Evolutionary conservation across 768 basidiomycete genomes (phyloP).

Genomic region (Rhodotorula kratochvilovae): DNA sequence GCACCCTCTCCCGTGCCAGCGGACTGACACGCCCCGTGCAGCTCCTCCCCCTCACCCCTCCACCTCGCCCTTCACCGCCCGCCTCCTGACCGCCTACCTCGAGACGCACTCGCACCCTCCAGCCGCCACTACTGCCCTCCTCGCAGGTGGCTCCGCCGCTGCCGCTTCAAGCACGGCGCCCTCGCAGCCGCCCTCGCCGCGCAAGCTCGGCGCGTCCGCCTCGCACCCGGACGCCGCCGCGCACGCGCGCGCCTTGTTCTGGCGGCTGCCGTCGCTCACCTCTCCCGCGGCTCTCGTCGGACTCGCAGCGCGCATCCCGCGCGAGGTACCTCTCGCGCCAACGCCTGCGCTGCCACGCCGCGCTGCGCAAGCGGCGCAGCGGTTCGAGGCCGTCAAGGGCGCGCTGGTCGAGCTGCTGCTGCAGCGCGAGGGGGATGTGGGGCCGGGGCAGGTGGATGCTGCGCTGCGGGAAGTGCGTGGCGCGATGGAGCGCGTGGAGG

Average conservation of each 20-base stretch:
- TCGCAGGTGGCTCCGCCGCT: neutral
- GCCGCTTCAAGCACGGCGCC: neutral
- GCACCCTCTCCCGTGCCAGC: no score
- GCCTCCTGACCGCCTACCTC: constrained; percentile 24
- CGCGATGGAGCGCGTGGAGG: neutral
- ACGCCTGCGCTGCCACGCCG: neutral
- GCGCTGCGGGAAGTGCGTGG: neutral
- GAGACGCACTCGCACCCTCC: constrained; percentile 18
- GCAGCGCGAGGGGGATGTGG: neutral
- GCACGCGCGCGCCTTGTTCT: neutral
- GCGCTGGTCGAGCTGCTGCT: neutral
- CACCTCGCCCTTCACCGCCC: neutral
- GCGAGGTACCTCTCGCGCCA: constrained; percentile 14
- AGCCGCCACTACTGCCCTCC: neutral
- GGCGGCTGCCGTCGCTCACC: neutral
- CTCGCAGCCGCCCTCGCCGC: constrained; percentile 2
- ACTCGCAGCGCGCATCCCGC: constrained; percentile 1
- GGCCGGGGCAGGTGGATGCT: neutral
- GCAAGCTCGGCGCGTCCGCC: constrained; percentile 5
- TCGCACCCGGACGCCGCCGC: neutral
- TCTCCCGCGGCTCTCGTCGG: constrained; percentile 1
- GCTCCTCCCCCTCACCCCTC: neutral
- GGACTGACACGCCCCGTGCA: neutral
- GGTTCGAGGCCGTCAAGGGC: neutral
- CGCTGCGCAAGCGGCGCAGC: no score